Percentiles rank a stretch among this genome's conserved stretches.
Evolutionary conservation across 371 early-diverging fungal species (phyloP).

Genomic region (Syncephalastrum racemosum): DNA sequence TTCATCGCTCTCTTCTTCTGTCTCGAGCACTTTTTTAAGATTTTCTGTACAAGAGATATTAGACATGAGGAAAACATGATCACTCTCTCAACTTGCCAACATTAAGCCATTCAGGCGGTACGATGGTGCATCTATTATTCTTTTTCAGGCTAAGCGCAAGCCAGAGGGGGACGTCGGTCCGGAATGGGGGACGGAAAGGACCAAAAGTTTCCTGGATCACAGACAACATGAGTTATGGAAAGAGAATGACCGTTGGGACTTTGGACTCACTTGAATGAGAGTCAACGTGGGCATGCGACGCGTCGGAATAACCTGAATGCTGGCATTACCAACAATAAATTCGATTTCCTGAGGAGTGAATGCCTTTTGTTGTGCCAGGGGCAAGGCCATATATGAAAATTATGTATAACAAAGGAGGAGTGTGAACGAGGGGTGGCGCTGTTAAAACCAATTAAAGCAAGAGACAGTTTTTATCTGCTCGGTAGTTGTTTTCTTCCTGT

Average conservation of each 20-base stretch:
- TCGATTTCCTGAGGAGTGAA: conserved; percentile 85
- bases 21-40: conserved; percentile 56
- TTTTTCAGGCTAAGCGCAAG: conserved; percentile 82
- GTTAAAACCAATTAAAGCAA: too few relatives aligned
- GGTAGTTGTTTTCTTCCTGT: too few relatives aligned
- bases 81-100: conserved; percentile 16
- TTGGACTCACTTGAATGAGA: conserved; percentile 60
- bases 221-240: conserved; percentile 1
- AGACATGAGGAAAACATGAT: not conserved
- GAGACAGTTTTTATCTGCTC: too few relatives aligned
- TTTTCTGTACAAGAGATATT: conserved; percentile 34
- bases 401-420: too few relatives aligned
- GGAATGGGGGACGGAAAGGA: conserved; percentile 76
- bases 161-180: conserved; percentile 82
- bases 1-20: conserved; percentile 55
- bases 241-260: not conserved
- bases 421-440: too few relatives aligned
- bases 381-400: conserved; percentile 56
- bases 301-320: conserved; percentile 69
- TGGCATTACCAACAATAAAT: conserved; percentile 78
- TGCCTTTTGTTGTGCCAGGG: conserved; percentile 53
- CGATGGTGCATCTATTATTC: conserved; percentile 77
- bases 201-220: conserved; percentile 64
- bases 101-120: conserved; percentile 82
- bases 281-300: conserved; percentile 62